Percentiles rank a stretch among this genome's conserved stretches.
Evolutionary conservation across 1,284 basidiomycete genomes (phyloP).

Genomic region (Leccinum fallax): DNA sequence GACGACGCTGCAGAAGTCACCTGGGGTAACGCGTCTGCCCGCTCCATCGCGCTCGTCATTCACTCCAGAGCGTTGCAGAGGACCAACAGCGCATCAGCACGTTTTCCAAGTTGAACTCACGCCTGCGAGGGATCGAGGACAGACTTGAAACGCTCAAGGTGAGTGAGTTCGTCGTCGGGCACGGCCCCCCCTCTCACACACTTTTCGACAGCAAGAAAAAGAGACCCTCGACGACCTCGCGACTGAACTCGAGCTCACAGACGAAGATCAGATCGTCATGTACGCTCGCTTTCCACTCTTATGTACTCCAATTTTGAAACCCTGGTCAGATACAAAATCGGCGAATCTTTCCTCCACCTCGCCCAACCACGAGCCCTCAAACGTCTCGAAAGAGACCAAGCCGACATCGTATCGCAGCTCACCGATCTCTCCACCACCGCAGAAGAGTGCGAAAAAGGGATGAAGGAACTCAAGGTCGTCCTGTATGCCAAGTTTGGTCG

Average conservation of each 20-base stretch:
- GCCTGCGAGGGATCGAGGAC: slow-evolving; percentile 73
- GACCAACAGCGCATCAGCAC: slow-evolving; percentile 93
- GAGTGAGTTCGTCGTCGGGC: slow-evolving; percentile 3
- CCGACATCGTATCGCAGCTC: slow-evolving; percentile 62
- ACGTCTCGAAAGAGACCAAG: slow-evolving; percentile 74
- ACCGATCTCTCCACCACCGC: slow-evolving; percentile 55
- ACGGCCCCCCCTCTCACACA: slow-evolving; percentile 5
- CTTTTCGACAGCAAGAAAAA: slow-evolving; percentile 74
- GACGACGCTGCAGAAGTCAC: slow-evolving; percentile 88
- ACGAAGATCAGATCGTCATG: slow-evolving; percentile 81
- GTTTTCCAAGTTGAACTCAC: slow-evolving; percentile 90
- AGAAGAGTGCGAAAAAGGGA: slow-evolving; percentile 78
- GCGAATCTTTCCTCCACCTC: slow-evolving; percentile 88
- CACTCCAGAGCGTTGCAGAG: slow-evolving; percentile 49
- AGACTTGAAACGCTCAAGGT: slow-evolving; percentile 76
- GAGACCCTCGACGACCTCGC: slow-evolving; percentile 89
- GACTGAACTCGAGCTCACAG: slow-evolving; percentile 87
- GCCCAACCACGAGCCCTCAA: slow-evolving; percentile 70
- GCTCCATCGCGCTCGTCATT: not conserved
- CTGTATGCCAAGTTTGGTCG: slow-evolving; percentile 93
- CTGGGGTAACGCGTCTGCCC: slow-evolving; percentile 63
- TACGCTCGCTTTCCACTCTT: slow-evolving; percentile 39
- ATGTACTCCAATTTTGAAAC: not conserved
- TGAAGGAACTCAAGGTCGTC: slow-evolving; percentile 88
- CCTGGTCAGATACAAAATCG: slow-evolving; percentile 77